A percentile compares a stretch with the other conserved stretches of the same genome.
Conservation (phyloP, 176 grass and related monocot genomes). For the Cenchrus americanus region DNA sequence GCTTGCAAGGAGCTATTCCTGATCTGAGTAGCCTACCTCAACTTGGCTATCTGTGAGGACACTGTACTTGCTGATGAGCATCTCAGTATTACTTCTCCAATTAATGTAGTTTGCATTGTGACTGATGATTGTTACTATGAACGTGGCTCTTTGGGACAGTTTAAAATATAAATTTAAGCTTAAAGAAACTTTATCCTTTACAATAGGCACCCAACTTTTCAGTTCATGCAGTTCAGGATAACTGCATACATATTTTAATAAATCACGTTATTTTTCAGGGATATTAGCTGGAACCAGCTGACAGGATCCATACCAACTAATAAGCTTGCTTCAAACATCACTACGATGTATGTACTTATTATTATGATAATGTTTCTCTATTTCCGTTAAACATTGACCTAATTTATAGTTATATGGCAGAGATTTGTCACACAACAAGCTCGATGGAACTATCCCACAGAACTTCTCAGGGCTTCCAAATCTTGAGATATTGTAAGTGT, state of each 20-base stretch:
- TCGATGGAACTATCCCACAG: constrained; percentile 73
- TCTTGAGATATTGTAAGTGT: constrained; percentile 83
- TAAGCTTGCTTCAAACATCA: constrained; percentile 77
- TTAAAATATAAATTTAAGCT: neutral
- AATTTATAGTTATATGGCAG: constrained; percentile 64
- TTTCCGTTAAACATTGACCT: constrained; percentile 22
- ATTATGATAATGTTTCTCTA: constrained; percentile 19
- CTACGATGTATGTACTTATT: constrained; percentile 76
- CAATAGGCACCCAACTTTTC: neutral
- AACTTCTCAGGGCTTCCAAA: constrained; percentile 72
- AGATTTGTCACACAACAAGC: constrained; percentile 77
- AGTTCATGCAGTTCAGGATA: constrained; percentile 33
- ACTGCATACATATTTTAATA: constrained; percentile 21
- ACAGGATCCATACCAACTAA: constrained; percentile 79
- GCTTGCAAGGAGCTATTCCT: constrained; percentile 82
- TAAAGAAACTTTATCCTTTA: constrained; percentile 18
- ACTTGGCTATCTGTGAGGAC: constrained; percentile 85
- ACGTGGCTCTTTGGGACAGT: neutral
- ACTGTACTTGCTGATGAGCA: constrained; percentile 25
- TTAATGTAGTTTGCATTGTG: constrained; percentile 18
- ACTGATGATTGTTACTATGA: constrained; percentile 20
- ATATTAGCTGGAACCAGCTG: constrained; percentile 91
- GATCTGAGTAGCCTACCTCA: constrained; percentile 75
- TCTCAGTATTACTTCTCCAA: neutral
- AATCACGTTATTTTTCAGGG: constrained; percentile 60